Base-by-base conservation (phyloP, 1,284 basidiomycete species). In the Naganishia cerealis region DNA sequence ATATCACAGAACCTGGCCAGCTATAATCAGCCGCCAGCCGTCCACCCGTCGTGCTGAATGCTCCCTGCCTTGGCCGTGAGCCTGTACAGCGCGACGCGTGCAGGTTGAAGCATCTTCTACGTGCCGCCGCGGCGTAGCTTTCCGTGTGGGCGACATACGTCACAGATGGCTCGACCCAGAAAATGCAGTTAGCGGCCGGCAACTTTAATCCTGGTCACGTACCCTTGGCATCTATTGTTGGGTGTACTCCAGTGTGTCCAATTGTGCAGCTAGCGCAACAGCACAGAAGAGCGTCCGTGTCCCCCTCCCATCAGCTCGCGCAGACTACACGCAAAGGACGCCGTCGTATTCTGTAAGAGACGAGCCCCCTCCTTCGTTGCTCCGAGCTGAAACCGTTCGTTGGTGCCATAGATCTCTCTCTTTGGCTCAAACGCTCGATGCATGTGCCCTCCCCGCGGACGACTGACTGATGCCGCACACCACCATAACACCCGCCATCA, bases 361-460 rank as follows among this genome's bases (percentile, higher is more conserved):
- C 29, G 29, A 52, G 21, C 21, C 50, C 29, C 50, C 18, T 21
- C 4, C 21, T 38, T 42, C 15, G 40, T 33, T 18, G 18, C 33
- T 16, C 18, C 15, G 7, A 54, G 50, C 59, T 63, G 59, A 54
- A 62, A 63, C 50, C 21, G 21, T 53, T 46, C 24, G 16, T 5
- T 26, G 3, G 46, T 9, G 29, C 43, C 29, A 52, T 21, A 62
- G 50, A 15, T n/a, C 61, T 50, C 54, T 63, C 50, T 38, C 39
- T 62, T 54, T 50, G 46, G 61, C 61, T 63, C 61, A 54, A 50
- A 63, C 61, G 61, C 61, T 63, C 38, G 61, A 63, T 63, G 61
- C 61, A 63, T 26, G 61, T 54, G 61, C 61, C 38, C 18, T 36
- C 8, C 33, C 33, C 21, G 26, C 18, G 36, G 18, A 63, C 61